These are phyloP conservation scores for Aspergillus cejpii DNA, from an alignment of 2,329 filamentous ascomycete genomes.

Conservation along the genomic window DNA sequence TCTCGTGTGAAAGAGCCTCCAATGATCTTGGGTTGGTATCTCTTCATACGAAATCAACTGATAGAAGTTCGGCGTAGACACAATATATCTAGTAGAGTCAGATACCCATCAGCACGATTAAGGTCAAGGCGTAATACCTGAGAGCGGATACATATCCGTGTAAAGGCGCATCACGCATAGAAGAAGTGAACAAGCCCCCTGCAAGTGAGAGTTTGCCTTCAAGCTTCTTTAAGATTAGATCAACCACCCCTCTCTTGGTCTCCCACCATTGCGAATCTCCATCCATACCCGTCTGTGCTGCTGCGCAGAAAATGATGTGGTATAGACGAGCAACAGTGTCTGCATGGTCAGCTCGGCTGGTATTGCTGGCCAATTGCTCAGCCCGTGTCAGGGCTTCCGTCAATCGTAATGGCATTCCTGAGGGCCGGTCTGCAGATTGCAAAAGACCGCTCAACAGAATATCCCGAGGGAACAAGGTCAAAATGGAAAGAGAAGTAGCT, in stretches of 20 bases:
- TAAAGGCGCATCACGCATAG: slow-evolving; percentile 60
- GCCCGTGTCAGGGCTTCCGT: slow-evolving; percentile 30
- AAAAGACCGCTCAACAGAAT: slow-evolving; percentile 19
- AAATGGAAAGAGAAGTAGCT: slow-evolving; percentile 44
- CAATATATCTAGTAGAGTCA: slow-evolving; percentile 40
- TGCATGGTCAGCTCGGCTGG: slow-evolving; percentile 82
- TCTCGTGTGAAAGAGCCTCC: slow-evolving; percentile 37
- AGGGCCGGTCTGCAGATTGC: slow-evolving; percentile 12
- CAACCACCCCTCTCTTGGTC: slow-evolving; percentile 48
- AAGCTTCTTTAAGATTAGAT: slow-evolving; percentile 54
- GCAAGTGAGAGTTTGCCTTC: slow-evolving; percentile 60
- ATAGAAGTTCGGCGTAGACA: slow-evolving; percentile 40
- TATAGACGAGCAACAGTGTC: slow-evolving; percentile 79
- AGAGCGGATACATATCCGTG: slow-evolving; percentile 65
- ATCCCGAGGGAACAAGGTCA: slow-evolving; percentile 36
- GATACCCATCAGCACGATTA: background rate
- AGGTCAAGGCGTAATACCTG: slow-evolving; percentile 39
- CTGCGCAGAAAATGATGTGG: slow-evolving; percentile 60
- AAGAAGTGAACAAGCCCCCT: slow-evolving; percentile 57
- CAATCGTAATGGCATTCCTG: slow-evolving; percentile 22
- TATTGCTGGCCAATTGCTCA: slow-evolving; percentile 44
- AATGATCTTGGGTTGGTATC: slow-evolving; percentile 16
- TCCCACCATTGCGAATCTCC: slow-evolving; percentile 24
- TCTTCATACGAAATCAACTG: slow-evolving; percentile 24
- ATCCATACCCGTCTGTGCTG: slow-evolving; percentile 32